phyloP scores from a whole-genome alignment of 305 asterid species.

The Ilex paraguariensis region DNA sequence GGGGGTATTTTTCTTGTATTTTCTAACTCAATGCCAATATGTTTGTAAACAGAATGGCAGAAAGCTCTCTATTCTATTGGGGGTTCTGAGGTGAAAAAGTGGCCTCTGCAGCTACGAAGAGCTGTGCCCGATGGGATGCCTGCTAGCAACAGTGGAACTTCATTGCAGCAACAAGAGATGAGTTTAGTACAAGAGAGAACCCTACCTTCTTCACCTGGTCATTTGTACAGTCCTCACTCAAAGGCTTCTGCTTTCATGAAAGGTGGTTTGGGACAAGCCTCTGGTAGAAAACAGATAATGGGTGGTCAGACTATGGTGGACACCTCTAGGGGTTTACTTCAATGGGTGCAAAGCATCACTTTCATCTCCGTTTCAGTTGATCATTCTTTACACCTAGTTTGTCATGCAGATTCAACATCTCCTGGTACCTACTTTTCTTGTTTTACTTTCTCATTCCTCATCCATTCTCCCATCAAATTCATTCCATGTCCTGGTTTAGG shows the following conservation, averaged over 20 bases:
- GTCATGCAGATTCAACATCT: slow-evolving; percentile 74
- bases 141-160: slow-evolving; percentile 75
- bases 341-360: slow-evolving; percentile 96
- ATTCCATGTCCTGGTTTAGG: too few species aligned
- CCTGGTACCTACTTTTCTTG: slow-evolving; percentile 40
- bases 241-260: slow-evolving; percentile 75
- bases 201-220: slow-evolving; percentile 63
- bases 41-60: slow-evolving; percentile 85
- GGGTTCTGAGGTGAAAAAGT: slow-evolving; percentile 94
- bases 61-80: slow-evolving; percentile 93
- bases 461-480: not conserved
- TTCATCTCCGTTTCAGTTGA: slow-evolving; percentile 86
- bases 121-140: slow-evolving; percentile 86
- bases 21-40: slow-evolving; percentile 15
- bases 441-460: not conserved
- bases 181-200: slow-evolving; percentile 77
- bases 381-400: slow-evolving; percentile 80
- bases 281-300: slow-evolving; percentile 79
- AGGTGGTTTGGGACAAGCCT: slow-evolving; percentile 77
- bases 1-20: slow-evolving; percentile 7
- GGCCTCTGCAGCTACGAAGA: slow-evolving; percentile 95
- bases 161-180: slow-evolving; percentile 89
- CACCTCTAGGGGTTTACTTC: slow-evolving; percentile 85
- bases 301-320: slow-evolving; percentile 70
- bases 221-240: slow-evolving; percentile 69